phyloP scores from a whole-genome alignment of 495 filamentous ascomycete genomes.

The Penicillium silybi region DNA sequence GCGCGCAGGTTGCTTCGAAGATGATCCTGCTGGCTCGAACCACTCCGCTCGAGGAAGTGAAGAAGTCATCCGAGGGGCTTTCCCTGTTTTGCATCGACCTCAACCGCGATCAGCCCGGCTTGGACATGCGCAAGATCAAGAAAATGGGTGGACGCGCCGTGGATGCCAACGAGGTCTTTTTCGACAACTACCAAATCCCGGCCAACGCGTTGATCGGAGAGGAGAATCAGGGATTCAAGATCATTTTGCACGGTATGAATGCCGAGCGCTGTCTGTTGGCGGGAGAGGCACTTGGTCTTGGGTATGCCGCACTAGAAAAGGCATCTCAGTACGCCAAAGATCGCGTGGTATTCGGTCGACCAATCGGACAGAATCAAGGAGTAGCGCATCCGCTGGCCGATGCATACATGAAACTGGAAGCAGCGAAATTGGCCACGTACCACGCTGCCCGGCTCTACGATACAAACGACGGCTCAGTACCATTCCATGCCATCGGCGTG shows the following conservation, averaged over 20 bases:
- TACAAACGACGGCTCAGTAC: slow-evolving; percentile 50
- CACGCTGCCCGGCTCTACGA: slow-evolving; percentile 74
- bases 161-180: slow-evolving; percentile 83
- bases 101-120: slow-evolving; percentile 48
- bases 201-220: slow-evolving; percentile 59
- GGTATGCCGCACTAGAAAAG: slow-evolving; percentile 64
- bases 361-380: slow-evolving; percentile 72
- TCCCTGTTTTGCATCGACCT: slow-evolving; percentile 76
- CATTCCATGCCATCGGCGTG: slow-evolving; percentile 61
- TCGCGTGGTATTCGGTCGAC: slow-evolving; percentile 63
- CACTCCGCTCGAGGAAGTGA: slow-evolving; percentile 59
- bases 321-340: slow-evolving; percentile 66
- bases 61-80: slow-evolving; percentile 64
- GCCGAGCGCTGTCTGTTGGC: slow-evolving; percentile 74
- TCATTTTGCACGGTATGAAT: slow-evolving; percentile 80
- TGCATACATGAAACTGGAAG: slow-evolving; percentile 75
- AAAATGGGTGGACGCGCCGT: slow-evolving; percentile 79
- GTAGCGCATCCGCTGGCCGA: slow-evolving; percentile 72
- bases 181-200: slow-evolving; percentile 65
- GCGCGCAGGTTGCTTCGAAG: slow-evolving; percentile 69
- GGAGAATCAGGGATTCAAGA: slow-evolving; percentile 71
- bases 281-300: slow-evolving; percentile 73
- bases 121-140: slow-evolving; percentile 66
- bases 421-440: slow-evolving; percentile 73
- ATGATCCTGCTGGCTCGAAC: slow-evolving; percentile 79